These are phyloP conservation scores for Willaertia magna DNA, from an alignment of 208 protist species.

Conservation along the genomic window DNA sequence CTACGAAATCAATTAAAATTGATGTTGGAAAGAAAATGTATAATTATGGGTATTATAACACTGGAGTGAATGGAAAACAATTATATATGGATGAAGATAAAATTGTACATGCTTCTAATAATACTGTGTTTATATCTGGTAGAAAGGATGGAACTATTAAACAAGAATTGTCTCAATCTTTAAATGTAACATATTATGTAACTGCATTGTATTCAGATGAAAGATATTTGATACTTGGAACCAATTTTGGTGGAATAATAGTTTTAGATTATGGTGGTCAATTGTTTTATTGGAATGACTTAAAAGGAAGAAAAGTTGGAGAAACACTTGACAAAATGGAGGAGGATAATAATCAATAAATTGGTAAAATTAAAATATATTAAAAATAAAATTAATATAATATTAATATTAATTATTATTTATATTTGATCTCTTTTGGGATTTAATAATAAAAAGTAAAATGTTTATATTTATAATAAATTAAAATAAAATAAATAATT, in stretches of 20 bases:
- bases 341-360: too few relatives aligned
- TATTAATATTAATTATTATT: too few relatives aligned
- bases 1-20: neutral
- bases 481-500: too few relatives aligned
- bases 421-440: too few relatives aligned
- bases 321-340: too few relatives aligned
- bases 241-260: neutral
- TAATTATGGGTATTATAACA: neutral
- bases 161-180: neutral
- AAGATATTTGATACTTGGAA: neutral
- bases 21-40: neutral
- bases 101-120: neutral
- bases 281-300: neutral
- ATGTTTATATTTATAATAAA: too few relatives aligned
- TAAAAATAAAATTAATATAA: too few relatives aligned
- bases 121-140: neutral
- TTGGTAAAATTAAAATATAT: too few relatives aligned
- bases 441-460: too few relatives aligned
- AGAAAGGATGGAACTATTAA: neutral
- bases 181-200: neutral
- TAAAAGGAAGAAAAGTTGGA: neutral
- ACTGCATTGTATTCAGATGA: neutral
- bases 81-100: neutral
- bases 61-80: too few relatives aligned
- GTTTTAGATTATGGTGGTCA: neutral